Base-by-base conservation (phyloP, 495 filamentous ascomycete genomes). In the Tuber brumale region DNA sequence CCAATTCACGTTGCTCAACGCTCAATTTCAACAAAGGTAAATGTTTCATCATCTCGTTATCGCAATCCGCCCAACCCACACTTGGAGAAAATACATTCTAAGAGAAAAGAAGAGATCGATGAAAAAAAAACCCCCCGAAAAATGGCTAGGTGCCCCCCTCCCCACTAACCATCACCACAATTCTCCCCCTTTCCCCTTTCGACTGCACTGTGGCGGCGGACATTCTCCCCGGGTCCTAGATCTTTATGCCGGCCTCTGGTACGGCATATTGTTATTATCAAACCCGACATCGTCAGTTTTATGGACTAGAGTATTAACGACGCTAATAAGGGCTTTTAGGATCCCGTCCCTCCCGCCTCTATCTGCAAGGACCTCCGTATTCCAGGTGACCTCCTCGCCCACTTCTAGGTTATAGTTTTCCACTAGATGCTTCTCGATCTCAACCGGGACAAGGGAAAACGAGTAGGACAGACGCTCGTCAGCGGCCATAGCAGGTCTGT, bases 361-460 rank as follows among this genome's bases (percentile, higher is more conserved):
- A 14, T 79, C 79, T 31, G 77, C 61, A 45, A 81, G 71, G 45
- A 69, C 74, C 14, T 71, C 75, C 18, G 70, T 75, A 18, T n/a
- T 81, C 79, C 79, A 81, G 51, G 77, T 57, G 31, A 75, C 79
- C 6, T 77, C 78, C 19, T 81, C 80, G 31, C 79, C 79, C 70
- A 81, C 81, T 45, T 81, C 79, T 27, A 81, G 79, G 19, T 57
- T 71, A 45, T 71, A 48, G 39, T 81, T 80, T 37, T 80, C 70
- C 61, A 73, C 75, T 9, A 81, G 43, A 14, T 70, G 79, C 66
- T 73, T 81, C 76, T 81, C 79, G 18, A 81, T 70, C 57, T 69
- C 71, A 18, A 46, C 81, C n/a, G 79, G 79, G 18, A 81, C 51
- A 19, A 81, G 71, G 14, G 79, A 71, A 41, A 81, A 78, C 8